Conservation (phyloP, 345 rosid species). For the Eucalyptus melliodora region DNA sequence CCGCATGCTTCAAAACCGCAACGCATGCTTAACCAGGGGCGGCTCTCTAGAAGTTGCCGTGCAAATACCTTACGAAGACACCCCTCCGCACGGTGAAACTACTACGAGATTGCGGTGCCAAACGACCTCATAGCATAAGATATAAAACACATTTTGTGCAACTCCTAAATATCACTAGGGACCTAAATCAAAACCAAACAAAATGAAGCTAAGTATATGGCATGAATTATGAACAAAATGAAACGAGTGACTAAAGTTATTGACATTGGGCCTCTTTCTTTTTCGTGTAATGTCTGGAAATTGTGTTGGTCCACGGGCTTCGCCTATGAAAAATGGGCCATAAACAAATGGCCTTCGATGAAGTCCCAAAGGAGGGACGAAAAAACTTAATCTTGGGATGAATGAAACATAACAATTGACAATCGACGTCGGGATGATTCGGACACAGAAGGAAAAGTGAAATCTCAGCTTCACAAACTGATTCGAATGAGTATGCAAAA, state of each 20-base stretch:
- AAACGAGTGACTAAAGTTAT: neutral
- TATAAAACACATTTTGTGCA: neutral
- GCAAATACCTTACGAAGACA: neutral
- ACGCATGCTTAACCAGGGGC: neutral
- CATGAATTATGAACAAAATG: neutral
- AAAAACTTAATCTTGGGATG: neutral
- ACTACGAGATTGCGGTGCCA: neutral
- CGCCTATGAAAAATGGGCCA: neutral
- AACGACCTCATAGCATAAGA: neutral
- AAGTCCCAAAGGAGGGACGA: neutral
- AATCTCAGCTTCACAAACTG: neutral
- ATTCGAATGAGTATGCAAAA: neutral
- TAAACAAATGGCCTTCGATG: neutral
- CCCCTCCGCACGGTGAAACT: neutral
- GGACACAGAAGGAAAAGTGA: neutral
- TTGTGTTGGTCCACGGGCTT: neutral
- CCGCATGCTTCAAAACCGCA: neutral
- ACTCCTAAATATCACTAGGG: neutral
- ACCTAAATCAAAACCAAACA: neutral
- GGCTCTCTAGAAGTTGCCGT: neutral
- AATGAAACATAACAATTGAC: neutral
- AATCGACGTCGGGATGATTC: neutral
- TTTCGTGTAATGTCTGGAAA: neutral
- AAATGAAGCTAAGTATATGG: neutral
- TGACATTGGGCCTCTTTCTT: neutral